Evolutionary conservation across 495 filamentous ascomycete species (phyloP), one percentile per base, ranked within the genome.

Genomic region (Pyrenopolyporus hunteri): DNA sequence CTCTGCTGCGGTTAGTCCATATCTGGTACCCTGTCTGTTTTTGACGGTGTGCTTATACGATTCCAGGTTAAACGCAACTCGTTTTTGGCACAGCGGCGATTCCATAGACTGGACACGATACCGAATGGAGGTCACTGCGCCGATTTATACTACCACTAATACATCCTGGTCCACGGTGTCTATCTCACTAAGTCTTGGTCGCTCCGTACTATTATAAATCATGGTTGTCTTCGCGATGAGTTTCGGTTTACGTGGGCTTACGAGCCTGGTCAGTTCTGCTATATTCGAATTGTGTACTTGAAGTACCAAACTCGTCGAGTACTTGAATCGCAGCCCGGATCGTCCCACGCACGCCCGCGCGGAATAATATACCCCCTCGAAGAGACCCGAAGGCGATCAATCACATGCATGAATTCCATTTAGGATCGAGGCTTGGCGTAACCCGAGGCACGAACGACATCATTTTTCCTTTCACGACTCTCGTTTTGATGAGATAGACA

Each of bases 1-100:
- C 76, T 93, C 32, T 93, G 89, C 82, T 93, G 89, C 78, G 86
- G 89, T 83, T 87, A 83, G 79, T 80, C n/a, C n/a, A n/a, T n/a
- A n/a, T n/a, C n/a, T 10, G 17, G 20, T 23, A 49, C 37, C 36
- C 25, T 42, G 14, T 8, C 17, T 13, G 3, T 51, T 14, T n/a
- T 23, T n/a, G 23, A 20, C 11, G 35, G 33, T 8, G 6, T 32
- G 28, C 63, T 66, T 33, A 66, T 46, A 23, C 2, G 4, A 22
- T 28, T 33, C 1, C 11, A 67, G 63, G 63, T 63, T 67, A 67
- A 67, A 58, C 32, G 44, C 35, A 32, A 62, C n/a, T 32, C 47
- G 36, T 42, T 46, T 11, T 55, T 62, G 39, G 59, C 63, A 71
- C 59, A 40, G 45, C 46, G 60, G 59, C 63, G 57, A 59, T 64